Conservation (phyloP, 306 rosid genomes). For the Malus sieversii region DNA sequence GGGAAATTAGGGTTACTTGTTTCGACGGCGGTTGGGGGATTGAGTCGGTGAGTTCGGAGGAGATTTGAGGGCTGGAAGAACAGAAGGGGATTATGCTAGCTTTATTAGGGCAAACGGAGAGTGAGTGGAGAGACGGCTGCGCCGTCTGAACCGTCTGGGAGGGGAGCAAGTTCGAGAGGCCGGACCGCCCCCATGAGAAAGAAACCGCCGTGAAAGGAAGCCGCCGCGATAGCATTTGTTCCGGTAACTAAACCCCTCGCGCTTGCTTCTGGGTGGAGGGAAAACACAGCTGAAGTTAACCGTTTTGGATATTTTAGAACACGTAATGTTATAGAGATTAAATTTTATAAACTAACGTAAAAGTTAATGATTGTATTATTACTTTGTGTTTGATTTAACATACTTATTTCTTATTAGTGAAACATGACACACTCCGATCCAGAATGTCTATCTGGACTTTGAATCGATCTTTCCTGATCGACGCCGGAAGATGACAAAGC, state of each 20-base stretch:
- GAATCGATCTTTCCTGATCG: fast-evolving
- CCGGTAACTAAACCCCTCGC: not conserved
- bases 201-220: slow-evolving; percentile 43
- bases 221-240: slow-evolving; percentile 49
- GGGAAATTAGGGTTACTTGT: slow-evolving; percentile 29
- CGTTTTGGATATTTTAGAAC: not conserved
- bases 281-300: not conserved
- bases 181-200: slow-evolving; percentile 20
- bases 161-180: not conserved
- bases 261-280: not conserved
- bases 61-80: slow-evolving; percentile 23
- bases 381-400: no score
- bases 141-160: slow-evolving; percentile 2
- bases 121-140: slow-evolving; percentile 12
- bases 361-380: no score
- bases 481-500: no score
- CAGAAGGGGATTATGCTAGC: slow-evolving; percentile 15
- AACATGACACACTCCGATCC: no score
- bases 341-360: no score
- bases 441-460: no score
- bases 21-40: slow-evolving; percentile 34
- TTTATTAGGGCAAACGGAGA: slow-evolving; percentile 13
- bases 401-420: no score
- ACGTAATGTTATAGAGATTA: fast-evolving
- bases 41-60: slow-evolving; percentile 13